Evolutionary conservation across 257 asterid genomes (phyloP), one percentile per base, ranked within the genome.

Genomic region (Solanum gracilifrons): DNA sequence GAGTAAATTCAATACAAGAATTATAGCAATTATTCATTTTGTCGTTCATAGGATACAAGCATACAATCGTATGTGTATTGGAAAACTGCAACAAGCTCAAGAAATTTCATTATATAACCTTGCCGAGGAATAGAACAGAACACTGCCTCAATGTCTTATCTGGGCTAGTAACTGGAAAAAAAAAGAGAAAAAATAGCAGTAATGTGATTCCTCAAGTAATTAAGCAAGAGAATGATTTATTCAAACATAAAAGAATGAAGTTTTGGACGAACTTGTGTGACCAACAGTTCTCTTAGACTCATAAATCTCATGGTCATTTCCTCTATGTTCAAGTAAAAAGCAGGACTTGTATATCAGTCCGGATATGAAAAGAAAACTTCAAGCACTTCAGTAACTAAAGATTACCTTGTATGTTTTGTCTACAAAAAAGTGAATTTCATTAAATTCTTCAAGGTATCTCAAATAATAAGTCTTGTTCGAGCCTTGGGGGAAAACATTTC

Each of bases 381-480:
- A 41, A 41, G 72, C 41, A 73, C 33, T 51, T 55, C 32, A 29
- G 18, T 66, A 72, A 84, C 32, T 87, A 82, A 37, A 90, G 43
- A 23, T 27, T 87, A 95, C 99, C 98, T 96, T 93, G 92, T 94
- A 95, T n/a, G 99, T 97, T 92, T 97, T 96, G 96, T 96, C 98
- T 41, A 96, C 99, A 98, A 71, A 95, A 97, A 93, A 97, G 93
- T 97, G 98, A 73, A 97, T 93, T 89, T 96, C 99, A 62, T 90
- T 55, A 92, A 96, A 97, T 33, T 95, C 95, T n/a, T 94, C 94
- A 69, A 97, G 92, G 91, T 93, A 97, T 87, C 88, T 93, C 97
- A 97, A 93, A 92, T 95, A 97, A 87, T 93, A 97, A 15, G 99
- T 97, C 95, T 95, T 97, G 90, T 96, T 96, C 98, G 95, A 96